A percentile compares a stretch with the other conserved stretches of the same genome.
phyloP scores from a whole-genome alignment of 208 protist genomes.

The Acanthamoeba triangularis region DNA sequence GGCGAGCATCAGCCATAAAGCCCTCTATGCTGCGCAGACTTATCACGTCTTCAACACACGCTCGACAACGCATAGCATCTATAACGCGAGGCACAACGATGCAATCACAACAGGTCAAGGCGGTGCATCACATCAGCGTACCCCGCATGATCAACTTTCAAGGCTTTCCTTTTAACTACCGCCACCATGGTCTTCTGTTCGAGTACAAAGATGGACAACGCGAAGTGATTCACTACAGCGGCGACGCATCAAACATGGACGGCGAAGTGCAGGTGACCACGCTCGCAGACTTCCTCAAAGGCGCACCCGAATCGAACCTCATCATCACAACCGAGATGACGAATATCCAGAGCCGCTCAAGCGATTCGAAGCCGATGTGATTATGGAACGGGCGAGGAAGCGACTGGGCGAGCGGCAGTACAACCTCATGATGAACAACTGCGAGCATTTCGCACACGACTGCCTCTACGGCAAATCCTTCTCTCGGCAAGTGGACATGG shows the following conservation, averaged over 20 bases:
- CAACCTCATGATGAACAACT: not conserved
- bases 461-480: not conserved
- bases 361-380: not conserved
- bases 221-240: slow-evolving; percentile 13
- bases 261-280: not conserved
- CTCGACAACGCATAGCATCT: not conserved
- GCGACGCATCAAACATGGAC: not conserved
- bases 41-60: not conserved
- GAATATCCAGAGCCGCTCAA: not conserved
- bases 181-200: not conserved
- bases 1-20: not conserved
- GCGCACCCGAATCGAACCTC: not conserved
- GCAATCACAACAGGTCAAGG: not conserved
- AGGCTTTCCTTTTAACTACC: not conserved
- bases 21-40: not conserved
- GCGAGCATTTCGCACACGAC: not conserved
- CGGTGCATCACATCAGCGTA: not conserved
- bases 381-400: not conserved
- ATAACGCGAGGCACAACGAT: not conserved
- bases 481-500: not conserved
- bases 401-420: not conserved
- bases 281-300: not conserved
- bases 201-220: not conserved
- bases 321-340: not conserved
- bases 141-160: slow-evolving; percentile 16